Percentiles rank a stretch among this genome's conserved stretches.
phyloP scores from a whole-genome alignment of 1,139 yeast species.

The Taphrina communis region DNA sequence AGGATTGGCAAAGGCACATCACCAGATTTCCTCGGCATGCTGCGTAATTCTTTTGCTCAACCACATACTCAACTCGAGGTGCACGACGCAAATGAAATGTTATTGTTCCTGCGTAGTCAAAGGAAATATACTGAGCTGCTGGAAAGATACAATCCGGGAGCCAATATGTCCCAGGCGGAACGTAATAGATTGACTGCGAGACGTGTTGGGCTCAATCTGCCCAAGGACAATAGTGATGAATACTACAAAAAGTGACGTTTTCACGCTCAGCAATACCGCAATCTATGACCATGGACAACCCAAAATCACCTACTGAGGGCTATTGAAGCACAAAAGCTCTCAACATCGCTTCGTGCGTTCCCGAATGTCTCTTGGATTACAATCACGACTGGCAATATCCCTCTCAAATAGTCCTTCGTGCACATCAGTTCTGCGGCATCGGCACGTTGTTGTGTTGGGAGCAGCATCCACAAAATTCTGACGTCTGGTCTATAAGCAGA shows the following conservation, averaged over 20 bases:
- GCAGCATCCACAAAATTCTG: too few relatives aligned
- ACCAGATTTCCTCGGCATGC: slow-evolving; percentile 33
- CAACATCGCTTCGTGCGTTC: too few relatives aligned
- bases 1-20: slow-evolving; percentile 33
- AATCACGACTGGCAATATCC: too few relatives aligned
- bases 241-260: slow-evolving; percentile 21
- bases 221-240: slow-evolving; percentile 50
- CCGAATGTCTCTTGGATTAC: too few relatives aligned
- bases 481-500: too few relatives aligned
- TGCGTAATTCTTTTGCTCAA: slow-evolving; percentile 20
- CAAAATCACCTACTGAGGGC: too few relatives aligned
- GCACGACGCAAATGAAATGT: slow-evolving; percentile 58
- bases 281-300: too few relatives aligned
- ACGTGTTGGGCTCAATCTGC: slow-evolving; percentile 78
- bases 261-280: too few relatives aligned
- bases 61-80: slow-evolving; percentile 21
- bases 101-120: slow-evolving; percentile 69
- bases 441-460: too few relatives aligned
- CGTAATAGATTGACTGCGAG: slow-evolving; percentile 79
- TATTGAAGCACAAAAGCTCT: too few relatives aligned
- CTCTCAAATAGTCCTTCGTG: too few relatives aligned
- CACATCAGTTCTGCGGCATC: too few relatives aligned
- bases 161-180: slow-evolving; percentile 76
- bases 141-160: slow-evolving; percentile 86
- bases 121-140: slow-evolving; percentile 76